These are phyloP conservation scores for Aspergillus olivimuriae DNA, from an alignment of 495 filamentous ascomycete genomes.

Conservation along the genomic window DNA sequence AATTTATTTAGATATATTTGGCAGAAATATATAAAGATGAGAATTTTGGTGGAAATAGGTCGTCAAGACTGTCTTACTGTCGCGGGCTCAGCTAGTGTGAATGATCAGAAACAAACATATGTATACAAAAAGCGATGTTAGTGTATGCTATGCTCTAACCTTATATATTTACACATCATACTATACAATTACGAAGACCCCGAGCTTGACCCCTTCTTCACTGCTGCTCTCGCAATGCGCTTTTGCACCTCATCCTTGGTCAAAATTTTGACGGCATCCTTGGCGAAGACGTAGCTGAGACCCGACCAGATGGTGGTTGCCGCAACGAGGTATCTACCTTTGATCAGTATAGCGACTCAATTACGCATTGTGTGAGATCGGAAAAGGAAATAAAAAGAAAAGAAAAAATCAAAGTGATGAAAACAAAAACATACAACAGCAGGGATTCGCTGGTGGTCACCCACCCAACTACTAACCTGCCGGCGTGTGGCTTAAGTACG, in stretches of 20 bases:
- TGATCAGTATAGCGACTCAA: neutral
- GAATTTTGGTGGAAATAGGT: too few relatives aligned
- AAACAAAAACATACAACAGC: conserved; percentile 32
- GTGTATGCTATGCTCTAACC: too few relatives aligned
- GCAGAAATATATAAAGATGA: too few relatives aligned
- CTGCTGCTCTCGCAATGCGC: conserved; percentile 28
- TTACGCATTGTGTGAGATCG: too few relatives aligned
- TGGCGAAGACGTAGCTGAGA: conserved; percentile 73
- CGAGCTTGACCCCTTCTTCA: conserved; percentile 13
- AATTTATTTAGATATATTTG: too few relatives aligned
- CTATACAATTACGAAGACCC: too few relatives aligned
- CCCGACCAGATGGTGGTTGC: conserved; percentile 81
- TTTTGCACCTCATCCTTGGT: conserved; percentile 44
- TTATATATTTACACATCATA: too few relatives aligned
- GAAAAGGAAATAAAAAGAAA: conserved; percentile 5
- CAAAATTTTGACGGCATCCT: conserved; percentile 75
- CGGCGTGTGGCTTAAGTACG: conserved; percentile 37
- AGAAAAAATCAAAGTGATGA: conserved; percentile 8
- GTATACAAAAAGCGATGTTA: too few relatives aligned
- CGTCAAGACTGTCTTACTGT: too few relatives aligned
- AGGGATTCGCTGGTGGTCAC: conserved; percentile 34
- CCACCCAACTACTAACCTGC: conserved; percentile 34
- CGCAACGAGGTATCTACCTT: conserved; percentile 59
- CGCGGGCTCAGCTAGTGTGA: too few relatives aligned
- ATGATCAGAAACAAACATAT: too few relatives aligned